Evolutionary conservation across 1,284 basidiomycete genomes (phyloP), one percentile per base, ranked within the genome.

Genomic region (Apiotrichum veenhuisii): DNA sequence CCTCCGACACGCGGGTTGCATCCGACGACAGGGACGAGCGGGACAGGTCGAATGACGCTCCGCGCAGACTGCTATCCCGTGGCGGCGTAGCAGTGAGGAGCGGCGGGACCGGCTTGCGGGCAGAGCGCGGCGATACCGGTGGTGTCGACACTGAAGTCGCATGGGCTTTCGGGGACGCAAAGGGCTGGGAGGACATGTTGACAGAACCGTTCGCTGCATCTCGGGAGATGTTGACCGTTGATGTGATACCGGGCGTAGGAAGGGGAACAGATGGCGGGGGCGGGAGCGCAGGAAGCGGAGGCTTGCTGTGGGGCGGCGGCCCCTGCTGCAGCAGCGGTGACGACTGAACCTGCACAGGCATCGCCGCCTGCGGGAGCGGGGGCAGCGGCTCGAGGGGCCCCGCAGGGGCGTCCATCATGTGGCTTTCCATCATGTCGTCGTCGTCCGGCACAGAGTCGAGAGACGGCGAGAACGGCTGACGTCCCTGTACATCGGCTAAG

Each of bases 401-500:
- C n/a, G 17, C 37, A 11, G n/a, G n/a, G 26, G 27, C 9, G 27
- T 12, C n/a, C 33, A 37, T 33, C 20, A 33, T n/a, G n/a, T n/a
- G 25, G n/a, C 17, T 14, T 11, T 8, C 8, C 30, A 22, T 22
- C 25, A 10, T 8, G 45, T 7, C 10, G 45, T 5, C 30, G 30
- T 30, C 30, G 12, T 30, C 30, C 7, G 30, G 30, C 30, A 30
- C 30, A 30, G 43, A 23, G 25, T 27, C 18, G 25, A 44, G 43
- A 7, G 43, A 26, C 11, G 43, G 43, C 23, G 25, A 15, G 25
- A 27, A 27, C 14, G 23, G 8, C 15, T 20, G 15, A 18, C n/a
- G 27, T 33, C 47, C 47, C 38, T 40, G 37, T 11, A 40, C 49
- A 38, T 50, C 49, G 25, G 49, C 49, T 26, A 50, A 38, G 38